Base-by-base conservation (phyloP, 2,329 filamentous ascomycete species). In the Arthroderma sp. region DNA sequence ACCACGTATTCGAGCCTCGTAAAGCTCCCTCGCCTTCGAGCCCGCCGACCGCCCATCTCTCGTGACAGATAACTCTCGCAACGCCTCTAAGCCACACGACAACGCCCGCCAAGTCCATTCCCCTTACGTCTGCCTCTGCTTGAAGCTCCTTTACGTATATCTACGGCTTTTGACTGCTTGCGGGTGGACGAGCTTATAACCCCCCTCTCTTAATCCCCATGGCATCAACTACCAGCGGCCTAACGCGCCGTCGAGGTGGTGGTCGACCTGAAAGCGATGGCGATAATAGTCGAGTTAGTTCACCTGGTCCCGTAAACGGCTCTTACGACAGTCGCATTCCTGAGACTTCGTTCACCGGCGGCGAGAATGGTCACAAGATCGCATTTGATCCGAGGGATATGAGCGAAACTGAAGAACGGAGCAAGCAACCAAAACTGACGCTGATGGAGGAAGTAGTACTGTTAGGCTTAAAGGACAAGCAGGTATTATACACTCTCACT, bases 381-480 rank as follows among this genome's bases (percentile, higher is more conserved):
- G 91, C 88, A 47, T 98, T 86, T 65, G 91, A 98, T 66, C 91
- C 91, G 48, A 77, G 89, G 66, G 91, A 98, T 66, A 94, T 98
- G 59, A 94, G 83, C 69, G 91, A 98, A 74, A 95, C 80, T 66
- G 86, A 83, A 55, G 91, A 98, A 73, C 75, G 91, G 63, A 91
- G 78, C 75, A 96, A 95, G 72, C 89, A 96, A 72, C 91, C 91
- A 40, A 98, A 96, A 73, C 72, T 98, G 62, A 98, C 91, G 34
- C 72, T 98, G 62, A 98, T 98, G 91, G 91, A 98, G 70, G 91
- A 98, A 69, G 83, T 98, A 44, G 73, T 98, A 60, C 73, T 98
- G 58, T 77, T 98, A 67, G 91, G 91, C 7, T 70, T 98, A 58
- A 98, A 98, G 70, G 91, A 98, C 68, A 98, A 96, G 72, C 91